A percentile compares a stretch with the other conserved stretches of the same genome.
These are phyloP conservation scores for Oryza punctata DNA, from an alignment of 176 grass and related monocot genomes.

Conservation along the genomic window DNA sequence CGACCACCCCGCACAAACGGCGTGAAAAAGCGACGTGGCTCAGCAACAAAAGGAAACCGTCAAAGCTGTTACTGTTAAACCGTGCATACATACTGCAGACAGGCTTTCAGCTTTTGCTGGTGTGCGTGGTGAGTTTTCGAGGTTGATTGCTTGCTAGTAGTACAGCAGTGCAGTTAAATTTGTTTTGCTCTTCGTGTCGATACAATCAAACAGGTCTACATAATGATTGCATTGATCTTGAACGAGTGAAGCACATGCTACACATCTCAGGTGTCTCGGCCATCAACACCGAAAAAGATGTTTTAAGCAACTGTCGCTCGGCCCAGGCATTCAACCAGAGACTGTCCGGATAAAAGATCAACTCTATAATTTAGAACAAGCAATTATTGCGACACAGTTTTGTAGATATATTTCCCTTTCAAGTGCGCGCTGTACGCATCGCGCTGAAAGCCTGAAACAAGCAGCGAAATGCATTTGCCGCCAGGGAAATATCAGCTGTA, in stretches of 20 bases:
- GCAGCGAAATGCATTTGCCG: neutral
- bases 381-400: neutral
- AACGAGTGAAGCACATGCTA: neutral
- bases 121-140: neutral
- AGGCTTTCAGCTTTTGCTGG: neutral
- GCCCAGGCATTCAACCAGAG: neutral
- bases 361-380: neutral
- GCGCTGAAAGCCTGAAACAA: neutral
- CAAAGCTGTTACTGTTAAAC: neutral
- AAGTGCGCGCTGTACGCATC: neutral
- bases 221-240: neutral
- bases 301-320: neutral
- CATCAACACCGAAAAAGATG: neutral
- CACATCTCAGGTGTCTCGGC: neutral
- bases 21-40: too few species aligned
- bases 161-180: neutral
- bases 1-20: constrained; percentile 48
- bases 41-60: neutral
- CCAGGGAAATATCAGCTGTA: neutral
- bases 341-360: neutral
- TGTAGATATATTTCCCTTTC: neutral
- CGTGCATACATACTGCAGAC: neutral
- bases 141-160: neutral
- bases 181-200: neutral
- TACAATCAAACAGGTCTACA: neutral